Evolutionary conservation across 2,329 filamentous ascomycete species (phyloP).

Genomic region (Aureobasidium vineae): DNA sequence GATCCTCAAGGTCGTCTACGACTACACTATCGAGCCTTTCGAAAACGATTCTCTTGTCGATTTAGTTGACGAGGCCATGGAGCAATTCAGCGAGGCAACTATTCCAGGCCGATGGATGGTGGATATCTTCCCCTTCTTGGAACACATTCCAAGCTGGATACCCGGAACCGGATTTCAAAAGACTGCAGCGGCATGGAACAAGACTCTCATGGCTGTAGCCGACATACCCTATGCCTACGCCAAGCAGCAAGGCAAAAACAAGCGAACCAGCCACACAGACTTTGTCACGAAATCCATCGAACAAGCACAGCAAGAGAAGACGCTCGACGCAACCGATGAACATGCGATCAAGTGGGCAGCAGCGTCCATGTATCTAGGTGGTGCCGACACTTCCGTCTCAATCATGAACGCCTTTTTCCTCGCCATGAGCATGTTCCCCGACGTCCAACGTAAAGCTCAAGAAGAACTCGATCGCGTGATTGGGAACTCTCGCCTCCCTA

Average conservation of each 20-base stretch:
- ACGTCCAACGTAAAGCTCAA: conserved; percentile 36
- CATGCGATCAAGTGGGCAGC: conserved; percentile 46
- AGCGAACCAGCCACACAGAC: conserved; percentile 33
- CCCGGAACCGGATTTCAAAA: conserved; percentile 49
- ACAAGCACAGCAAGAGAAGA: conserved; percentile 31
- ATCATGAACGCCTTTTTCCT: conserved; percentile 27
- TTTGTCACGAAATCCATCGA: conserved; percentile 45
- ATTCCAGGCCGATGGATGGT: conserved; percentile 49
- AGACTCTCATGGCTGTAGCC: conserved; percentile 36
- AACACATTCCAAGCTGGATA: conserved; percentile 48
- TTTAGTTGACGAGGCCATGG: conserved; percentile 43
- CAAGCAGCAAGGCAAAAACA: conserved; percentile 37
- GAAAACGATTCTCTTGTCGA: conserved; percentile 47
- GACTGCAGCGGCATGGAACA: conserved; percentile 42
- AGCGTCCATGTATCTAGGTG: conserved; percentile 45
- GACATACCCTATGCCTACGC: conserved; percentile 48
- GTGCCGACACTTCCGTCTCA: conserved; percentile 41
- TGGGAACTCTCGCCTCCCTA: conserved; percentile 47
- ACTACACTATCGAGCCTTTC: conserved; percentile 46
- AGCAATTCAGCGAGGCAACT: conserved; percentile 43
- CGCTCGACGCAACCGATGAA: conserved; percentile 33
- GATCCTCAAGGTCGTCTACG: conserved; percentile 49
- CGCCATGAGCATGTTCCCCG: conserved; percentile 31
- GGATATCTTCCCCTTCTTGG: conserved; percentile 48
- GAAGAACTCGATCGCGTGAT: conserved; percentile 42